phyloP scores from a whole-genome alignment of 164 flowering plant genomes.

The Taxillus chinensis region DNA sequence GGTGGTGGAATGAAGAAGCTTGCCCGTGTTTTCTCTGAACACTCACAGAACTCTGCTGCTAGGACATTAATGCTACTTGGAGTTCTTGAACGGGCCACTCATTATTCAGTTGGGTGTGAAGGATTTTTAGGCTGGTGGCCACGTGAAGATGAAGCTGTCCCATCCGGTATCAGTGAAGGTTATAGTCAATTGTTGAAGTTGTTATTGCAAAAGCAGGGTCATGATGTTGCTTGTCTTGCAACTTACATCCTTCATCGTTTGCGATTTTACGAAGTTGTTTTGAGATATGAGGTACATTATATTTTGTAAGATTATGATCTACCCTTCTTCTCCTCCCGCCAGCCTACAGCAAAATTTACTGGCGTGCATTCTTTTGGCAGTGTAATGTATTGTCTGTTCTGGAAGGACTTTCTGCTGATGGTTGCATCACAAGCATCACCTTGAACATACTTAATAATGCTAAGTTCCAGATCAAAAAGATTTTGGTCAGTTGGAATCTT shows the following conservation, averaged over 20 bases:
- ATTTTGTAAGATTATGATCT: not conserved
- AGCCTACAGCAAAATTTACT: not conserved
- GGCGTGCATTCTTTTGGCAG: slow-evolving; percentile 34
- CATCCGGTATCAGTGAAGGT: slow-evolving; percentile 66
- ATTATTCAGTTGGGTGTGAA: slow-evolving; percentile 88
- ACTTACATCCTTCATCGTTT: slow-evolving; percentile 74
- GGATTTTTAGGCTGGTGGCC: slow-evolving; percentile 98
- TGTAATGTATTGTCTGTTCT: slow-evolving; percentile 50
- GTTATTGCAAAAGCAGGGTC: slow-evolving; percentile 62
- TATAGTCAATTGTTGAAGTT: slow-evolving; percentile 70
- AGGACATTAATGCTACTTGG: slow-evolving; percentile 61
- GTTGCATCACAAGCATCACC: slow-evolving; percentile 19
- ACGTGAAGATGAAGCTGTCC: slow-evolving; percentile 73
- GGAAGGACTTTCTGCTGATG: slow-evolving; percentile 37
- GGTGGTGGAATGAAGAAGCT: slow-evolving; percentile 80
- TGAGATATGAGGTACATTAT: slow-evolving; percentile 72
- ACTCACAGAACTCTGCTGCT: slow-evolving; percentile 37
- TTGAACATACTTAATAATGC: slow-evolving; percentile 38
- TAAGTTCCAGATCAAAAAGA: slow-evolving; percentile 58
- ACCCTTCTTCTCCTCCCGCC: not conserved
- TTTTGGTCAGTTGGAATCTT: slow-evolving; percentile 51
- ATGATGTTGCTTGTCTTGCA: slow-evolving; percentile 84
- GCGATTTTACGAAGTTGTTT: slow-evolving; percentile 80
- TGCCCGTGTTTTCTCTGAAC: slow-evolving; percentile 29
- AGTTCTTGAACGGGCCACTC: slow-evolving; percentile 78